Conservation (phyloP, 805 yeast genomes). For the Candida oleophila region DNA sequence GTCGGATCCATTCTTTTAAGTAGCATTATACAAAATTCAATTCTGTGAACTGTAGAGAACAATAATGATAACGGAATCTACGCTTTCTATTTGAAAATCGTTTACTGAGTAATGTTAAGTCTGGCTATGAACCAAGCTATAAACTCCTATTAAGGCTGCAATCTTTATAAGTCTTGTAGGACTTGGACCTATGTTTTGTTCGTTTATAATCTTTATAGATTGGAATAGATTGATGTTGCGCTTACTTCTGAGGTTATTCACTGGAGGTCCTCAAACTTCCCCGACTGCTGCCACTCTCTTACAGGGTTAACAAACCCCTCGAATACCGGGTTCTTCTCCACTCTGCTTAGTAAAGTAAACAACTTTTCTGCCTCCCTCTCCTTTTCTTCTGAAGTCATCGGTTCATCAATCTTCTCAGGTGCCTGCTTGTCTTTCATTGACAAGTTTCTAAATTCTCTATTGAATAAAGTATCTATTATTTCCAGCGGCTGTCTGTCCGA, state of each 20-base stretch:
- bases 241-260: not conserved
- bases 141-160: no score
- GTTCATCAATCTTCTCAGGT: conserved; percentile 4
- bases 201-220: no score
- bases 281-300: conserved; percentile 33
- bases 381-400: conserved; percentile 42
- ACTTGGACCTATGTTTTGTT: no score
- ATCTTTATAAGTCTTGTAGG: no score
- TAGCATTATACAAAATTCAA: not conserved
- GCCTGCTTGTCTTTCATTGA: not conserved
- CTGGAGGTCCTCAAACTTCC: conserved; percentile 23
- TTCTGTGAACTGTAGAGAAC: no score
- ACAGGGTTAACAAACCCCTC: conserved; percentile 39
- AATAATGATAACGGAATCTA: no score
- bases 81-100: no score
- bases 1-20: not conserved
- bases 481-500: conserved; percentile 3
- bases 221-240: no score
- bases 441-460: not conserved
- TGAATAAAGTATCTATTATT: not conserved
- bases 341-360: conserved; percentile 39
- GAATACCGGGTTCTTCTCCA: conserved; percentile 35
- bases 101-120: no score
- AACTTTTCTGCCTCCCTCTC: conserved; percentile 44
- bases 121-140: no score